phyloP scores from a whole-genome alignment of 805 yeast genomes.

The Wickerhamiella sorbophila region DNA sequence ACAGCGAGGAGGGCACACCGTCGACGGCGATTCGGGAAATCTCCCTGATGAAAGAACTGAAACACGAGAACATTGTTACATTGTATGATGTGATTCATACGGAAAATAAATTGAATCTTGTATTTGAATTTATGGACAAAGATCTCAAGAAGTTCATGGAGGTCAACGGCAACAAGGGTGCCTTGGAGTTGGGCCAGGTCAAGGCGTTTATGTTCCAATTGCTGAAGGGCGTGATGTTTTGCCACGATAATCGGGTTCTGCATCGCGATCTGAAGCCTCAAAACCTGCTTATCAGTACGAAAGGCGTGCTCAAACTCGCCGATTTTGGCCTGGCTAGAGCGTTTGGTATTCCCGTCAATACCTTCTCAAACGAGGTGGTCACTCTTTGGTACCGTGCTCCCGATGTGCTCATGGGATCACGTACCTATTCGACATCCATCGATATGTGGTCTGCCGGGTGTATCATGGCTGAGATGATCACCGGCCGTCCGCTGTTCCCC shows the following conservation, averaged over 20 bases:
- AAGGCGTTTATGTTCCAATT: slow-evolving; percentile 91
- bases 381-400: slow-evolving; percentile 98
- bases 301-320: slow-evolving; percentile 86
- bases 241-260: slow-evolving; percentile 72
- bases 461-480: slow-evolving; percentile 94
- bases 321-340: slow-evolving; percentile 97
- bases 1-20: slow-evolving; percentile 96
- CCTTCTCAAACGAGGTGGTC: slow-evolving; percentile 94
- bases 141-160: slow-evolving; percentile 95
- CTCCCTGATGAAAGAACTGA: slow-evolving; percentile 85
- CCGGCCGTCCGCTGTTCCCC: slow-evolving; percentile 94
- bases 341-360: slow-evolving; percentile 94
- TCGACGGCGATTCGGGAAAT: slow-evolving; percentile 96
- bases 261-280: slow-evolving; percentile 88
- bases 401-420: slow-evolving; percentile 85
- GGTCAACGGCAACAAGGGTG: slow-evolving; percentile 59
- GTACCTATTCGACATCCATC: slow-evolving; percentile 91
- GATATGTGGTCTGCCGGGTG: slow-evolving; percentile 99
- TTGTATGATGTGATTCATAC: slow-evolving; percentile 93
- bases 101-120: slow-evolving; percentile 86
- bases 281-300: slow-evolving; percentile 71
- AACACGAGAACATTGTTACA: slow-evolving; percentile 84
- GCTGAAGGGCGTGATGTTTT: slow-evolving; percentile 74
- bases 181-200: slow-evolving; percentile 55
- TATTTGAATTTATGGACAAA: slow-evolving; percentile 84